These are phyloP conservation scores for Leccinum subatratum DNA, from an alignment of 1,284 basidiomycete species.

Conservation along the genomic window DNA sequence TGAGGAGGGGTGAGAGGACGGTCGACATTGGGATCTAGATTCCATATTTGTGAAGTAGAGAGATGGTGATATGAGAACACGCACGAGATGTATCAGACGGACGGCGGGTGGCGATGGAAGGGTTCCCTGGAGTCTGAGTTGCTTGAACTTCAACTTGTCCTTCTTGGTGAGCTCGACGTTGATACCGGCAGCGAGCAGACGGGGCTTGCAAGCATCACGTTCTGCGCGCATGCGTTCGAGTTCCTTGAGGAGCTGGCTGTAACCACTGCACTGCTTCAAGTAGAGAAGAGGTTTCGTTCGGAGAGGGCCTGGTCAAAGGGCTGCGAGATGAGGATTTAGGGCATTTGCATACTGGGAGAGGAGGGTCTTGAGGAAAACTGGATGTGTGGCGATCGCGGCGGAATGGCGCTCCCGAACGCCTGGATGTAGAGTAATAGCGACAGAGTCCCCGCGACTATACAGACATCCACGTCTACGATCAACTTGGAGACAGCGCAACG, in stretches of 20 bases:
- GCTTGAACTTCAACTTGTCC: slow-evolving; percentile 30
- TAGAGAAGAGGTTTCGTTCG: slow-evolving; percentile 61
- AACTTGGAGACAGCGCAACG: slow-evolving; percentile 62
- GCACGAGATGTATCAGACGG: slow-evolving; percentile 1
- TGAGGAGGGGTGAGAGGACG: slow-evolving; percentile 35
- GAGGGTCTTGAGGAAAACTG: slow-evolving; percentile 51
- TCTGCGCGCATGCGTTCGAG: slow-evolving; percentile 76
- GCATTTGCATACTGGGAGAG: slow-evolving; percentile 49
- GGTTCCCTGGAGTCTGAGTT: slow-evolving; percentile 24
- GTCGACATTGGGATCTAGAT: slow-evolving; percentile 21
- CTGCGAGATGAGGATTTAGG: slow-evolving; percentile 55
- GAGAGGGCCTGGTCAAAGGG: slow-evolving; percentile 67
- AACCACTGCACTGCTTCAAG: slow-evolving; percentile 66
- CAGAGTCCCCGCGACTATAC: slow-evolving; percentile 56
- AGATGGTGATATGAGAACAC: slow-evolving; percentile 24
- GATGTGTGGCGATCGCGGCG: no score
- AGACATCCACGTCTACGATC: slow-evolving; percentile 62
- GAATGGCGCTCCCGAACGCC: no score
- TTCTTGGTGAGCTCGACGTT: slow-evolving; percentile 26
- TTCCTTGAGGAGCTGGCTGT: slow-evolving; percentile 71
- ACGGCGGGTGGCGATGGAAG: background rate
- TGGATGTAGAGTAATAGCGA: slow-evolving; percentile 51
- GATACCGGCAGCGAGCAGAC: slow-evolving; percentile 41
- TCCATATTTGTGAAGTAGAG: slow-evolving; percentile 18
- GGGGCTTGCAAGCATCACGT: slow-evolving; percentile 61